Percentiles rank a stretch among this genome's conserved stretches.
Conservation (phyloP, 345 rosid species). For the Salix purpurea region DNA sequence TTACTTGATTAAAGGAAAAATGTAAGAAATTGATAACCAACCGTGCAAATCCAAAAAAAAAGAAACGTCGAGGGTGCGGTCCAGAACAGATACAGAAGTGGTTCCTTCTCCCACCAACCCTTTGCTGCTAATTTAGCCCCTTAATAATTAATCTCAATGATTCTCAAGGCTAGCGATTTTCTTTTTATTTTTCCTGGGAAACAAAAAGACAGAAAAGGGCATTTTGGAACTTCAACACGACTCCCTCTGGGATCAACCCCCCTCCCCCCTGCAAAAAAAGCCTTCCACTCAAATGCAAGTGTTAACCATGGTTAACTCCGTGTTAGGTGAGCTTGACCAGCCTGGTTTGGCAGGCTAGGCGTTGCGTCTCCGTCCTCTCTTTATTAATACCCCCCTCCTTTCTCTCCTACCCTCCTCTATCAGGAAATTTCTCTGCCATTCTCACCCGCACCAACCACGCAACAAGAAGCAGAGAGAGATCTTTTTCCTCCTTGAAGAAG, state of each 20-base stretch:
- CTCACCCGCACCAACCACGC: neutral
- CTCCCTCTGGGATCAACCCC: neutral
- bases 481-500: neutral
- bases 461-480: neutral
- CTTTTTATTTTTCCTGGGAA: no score
- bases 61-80: neutral
- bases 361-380: neutral
- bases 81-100: neutral
- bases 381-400: neutral
- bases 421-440: neutral
- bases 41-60: no score
- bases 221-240: neutral
- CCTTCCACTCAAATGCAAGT: neutral
- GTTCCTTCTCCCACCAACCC: neutral
- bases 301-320: constrained; percentile 22
- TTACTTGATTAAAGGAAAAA: no score
- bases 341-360: constrained; percentile 27
- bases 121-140: neutral
- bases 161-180: neutral
- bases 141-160: neutral
- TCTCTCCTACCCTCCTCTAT: neutral
- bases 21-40: no score
- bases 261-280: no score
- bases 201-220: neutral
- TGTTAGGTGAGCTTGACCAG: constrained; percentile 28